Evolutionary conservation across 2,329 filamentous ascomycete species (phyloP).

Genomic region (Colletotrichum melonis): DNA sequence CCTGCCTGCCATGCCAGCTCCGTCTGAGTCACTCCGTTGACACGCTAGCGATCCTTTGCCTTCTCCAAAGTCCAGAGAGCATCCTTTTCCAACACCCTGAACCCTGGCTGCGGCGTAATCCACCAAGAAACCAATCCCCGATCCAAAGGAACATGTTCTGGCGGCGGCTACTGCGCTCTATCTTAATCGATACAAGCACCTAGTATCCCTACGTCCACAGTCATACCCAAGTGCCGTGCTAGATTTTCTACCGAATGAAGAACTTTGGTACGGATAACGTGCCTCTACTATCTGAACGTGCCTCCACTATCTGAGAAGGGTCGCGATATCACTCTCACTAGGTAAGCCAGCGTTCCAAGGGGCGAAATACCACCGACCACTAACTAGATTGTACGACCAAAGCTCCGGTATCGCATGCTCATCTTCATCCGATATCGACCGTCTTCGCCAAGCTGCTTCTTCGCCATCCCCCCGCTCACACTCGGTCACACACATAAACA

Average conservation of each 20-base stretch:
- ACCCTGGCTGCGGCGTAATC: background rate
- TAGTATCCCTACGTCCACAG: background rate
- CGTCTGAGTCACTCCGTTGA: constrained; percentile 11
- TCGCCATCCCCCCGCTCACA: background rate
- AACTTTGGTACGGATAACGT: background rate
- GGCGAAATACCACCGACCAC: background rate
- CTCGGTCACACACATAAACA: background rate
- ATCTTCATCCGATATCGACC: background rate
- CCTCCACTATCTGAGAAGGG: background rate
- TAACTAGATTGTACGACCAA: background rate
- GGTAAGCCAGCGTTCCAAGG: background rate
- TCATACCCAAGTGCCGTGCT: background rate
- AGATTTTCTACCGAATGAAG: background rate
- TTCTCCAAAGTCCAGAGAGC: background rate
- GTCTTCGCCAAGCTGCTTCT: background rate
- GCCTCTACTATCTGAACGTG: background rate
- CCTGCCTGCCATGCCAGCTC: background rate
- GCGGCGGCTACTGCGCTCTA: background rate
- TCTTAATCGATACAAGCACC: background rate
- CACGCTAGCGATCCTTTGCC: background rate
- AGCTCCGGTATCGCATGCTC: background rate
- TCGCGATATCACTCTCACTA: too few relatives aligned
- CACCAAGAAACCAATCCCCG: background rate
- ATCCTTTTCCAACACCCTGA: background rate
- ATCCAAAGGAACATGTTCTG: background rate